Evolutionary conservation across 176 grass and related monocot species (phyloP).

Genomic region (Zoysia japonica): DNA sequence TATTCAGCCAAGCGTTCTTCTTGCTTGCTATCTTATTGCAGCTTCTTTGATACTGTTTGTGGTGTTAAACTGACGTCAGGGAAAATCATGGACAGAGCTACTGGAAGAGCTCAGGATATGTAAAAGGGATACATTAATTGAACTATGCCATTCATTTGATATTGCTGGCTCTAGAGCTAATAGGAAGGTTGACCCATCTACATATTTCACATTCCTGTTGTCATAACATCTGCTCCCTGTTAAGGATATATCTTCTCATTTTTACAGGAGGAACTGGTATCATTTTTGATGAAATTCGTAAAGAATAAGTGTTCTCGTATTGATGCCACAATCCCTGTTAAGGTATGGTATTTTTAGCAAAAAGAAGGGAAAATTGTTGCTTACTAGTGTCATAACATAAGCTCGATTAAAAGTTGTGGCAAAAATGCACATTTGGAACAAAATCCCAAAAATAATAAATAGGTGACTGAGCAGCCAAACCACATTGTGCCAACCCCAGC

Average conservation of each 20-base stretch:
- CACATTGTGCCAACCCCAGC: not conserved
- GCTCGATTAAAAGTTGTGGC: not conserved
- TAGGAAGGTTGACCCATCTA: slow-evolving; percentile 39
- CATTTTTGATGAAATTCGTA: slow-evolving; percentile 36
- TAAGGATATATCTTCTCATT: not conserved
- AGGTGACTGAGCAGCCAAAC: not conserved
- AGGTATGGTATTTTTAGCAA: not conserved
- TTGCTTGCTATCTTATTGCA: not conserved
- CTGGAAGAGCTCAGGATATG: slow-evolving; percentile 40
- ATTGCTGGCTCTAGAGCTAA: slow-evolving; percentile 41
- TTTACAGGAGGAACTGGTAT: slow-evolving; percentile 45
- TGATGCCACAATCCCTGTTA: not conserved
- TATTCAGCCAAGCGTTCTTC: not conserved
- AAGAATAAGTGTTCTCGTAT: not conserved
- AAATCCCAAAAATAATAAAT: not conserved
- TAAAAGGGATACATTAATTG: slow-evolving; percentile 19
- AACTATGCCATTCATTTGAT: slow-evolving; percentile 46
- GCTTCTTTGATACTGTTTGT: not conserved
- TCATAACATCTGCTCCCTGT: not conserved
- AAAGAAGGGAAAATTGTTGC: not conserved
- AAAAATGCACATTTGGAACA: not conserved
- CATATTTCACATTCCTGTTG: slow-evolving; percentile 30
- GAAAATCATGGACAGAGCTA: slow-evolving; percentile 39
- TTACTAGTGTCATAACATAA: not conserved
- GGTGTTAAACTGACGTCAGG: slow-evolving; percentile 31